phyloP scores from a whole-genome alignment of 1,284 basidiomycete species.

The Chiua sp. region DNA sequence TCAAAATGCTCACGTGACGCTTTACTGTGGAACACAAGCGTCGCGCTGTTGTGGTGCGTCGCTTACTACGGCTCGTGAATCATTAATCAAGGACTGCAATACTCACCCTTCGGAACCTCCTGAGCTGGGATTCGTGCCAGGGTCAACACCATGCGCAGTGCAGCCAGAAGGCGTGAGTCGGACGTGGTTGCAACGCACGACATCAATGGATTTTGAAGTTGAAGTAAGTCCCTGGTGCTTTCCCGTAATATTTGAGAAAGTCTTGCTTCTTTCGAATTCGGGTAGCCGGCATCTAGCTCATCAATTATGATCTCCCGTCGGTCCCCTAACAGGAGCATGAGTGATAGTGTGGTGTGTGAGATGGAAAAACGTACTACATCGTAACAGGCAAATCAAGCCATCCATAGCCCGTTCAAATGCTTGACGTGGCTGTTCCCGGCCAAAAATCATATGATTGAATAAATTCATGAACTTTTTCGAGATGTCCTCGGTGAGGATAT shows the following conservation, averaged over 20 bases:
- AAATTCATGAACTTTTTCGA: slow-evolving; percentile 19
- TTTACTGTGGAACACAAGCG: slow-evolving; percentile 10
- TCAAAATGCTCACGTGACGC: no score
- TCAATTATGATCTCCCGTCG: slow-evolving; percentile 5
- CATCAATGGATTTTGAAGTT: no score
- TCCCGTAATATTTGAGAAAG: no score
- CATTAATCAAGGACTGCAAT: neutral
- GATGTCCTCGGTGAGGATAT: slow-evolving; percentile 21
- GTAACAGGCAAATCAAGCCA: slow-evolving; percentile 23
- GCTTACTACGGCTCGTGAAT: neutral
- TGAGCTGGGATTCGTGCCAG: slow-evolving; percentile 10
- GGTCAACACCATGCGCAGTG: slow-evolving; percentile 24
- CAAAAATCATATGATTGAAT: no score
- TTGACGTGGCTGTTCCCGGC: no score
- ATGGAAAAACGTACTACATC: slow-evolving; percentile 21
- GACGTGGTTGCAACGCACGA: no score
- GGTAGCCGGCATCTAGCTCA: slow-evolving; percentile 9
- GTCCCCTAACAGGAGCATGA: slow-evolving; percentile 13
- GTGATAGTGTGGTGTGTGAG: no score
- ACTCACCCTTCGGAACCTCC: slow-evolving; percentile 12
- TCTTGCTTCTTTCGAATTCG: neutral
- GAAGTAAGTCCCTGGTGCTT: no score
- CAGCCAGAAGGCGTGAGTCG: no score
- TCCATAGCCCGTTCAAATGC: slow-evolving; percentile 30
- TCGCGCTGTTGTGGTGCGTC: neutral